Evolutionary conservation across 2,329 filamentous ascomycete genomes (phyloP), one percentile per base, ranked within the genome.

Genomic region (Aspergillus calidoustus): DNA sequence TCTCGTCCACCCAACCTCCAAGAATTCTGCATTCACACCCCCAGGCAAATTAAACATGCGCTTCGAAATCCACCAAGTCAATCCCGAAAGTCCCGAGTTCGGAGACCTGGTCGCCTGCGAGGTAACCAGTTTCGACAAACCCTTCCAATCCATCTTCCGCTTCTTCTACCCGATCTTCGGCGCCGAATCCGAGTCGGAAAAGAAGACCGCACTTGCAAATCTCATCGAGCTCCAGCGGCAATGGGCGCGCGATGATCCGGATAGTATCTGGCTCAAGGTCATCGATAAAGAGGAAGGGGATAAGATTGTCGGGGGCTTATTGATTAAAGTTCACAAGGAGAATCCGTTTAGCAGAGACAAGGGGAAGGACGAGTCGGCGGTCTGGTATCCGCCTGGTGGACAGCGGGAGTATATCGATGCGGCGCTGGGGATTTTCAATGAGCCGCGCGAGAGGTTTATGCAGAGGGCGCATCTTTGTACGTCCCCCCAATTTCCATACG

Each of bases 141-240:
- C 57, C 15, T 23, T n/a, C 23, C 57, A 60, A n/a, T 50, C 51
- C 13, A 60, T 60, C 51, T 54, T 55, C 31, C 44, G 57, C 15
- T 60, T 60, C 38, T 51, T 55, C 44, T 50, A 55, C 34, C 51
- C 57, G 4, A 60, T 55, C 23, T 60, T 60, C 22, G 57, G 57
- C 47, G 15, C 41, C 7, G 57, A 55, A 31, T 34, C 57, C 6
- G 15, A 15, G 3, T 11, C 0, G n/a, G 46, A 50, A 11, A 60
- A 50, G 22, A 22, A 38, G 2, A 9, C 15, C 15, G 57, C 56
- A 3, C 49, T 58, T 4, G 3, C 3, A 5, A 60, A 44, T n/a
- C 44, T 60, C 13, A 46, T 60, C 22, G 22, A 50, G 44, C 44
- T 60, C 13, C 44, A 60, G 22, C 51, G 52, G 4, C 48, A 50